Percentiles rank a stretch among this genome's conserved stretches.
Evolutionary conservation across 148 eudicot species (phyloP).

Genomic region (Hydrangea macrophylla): DNA sequence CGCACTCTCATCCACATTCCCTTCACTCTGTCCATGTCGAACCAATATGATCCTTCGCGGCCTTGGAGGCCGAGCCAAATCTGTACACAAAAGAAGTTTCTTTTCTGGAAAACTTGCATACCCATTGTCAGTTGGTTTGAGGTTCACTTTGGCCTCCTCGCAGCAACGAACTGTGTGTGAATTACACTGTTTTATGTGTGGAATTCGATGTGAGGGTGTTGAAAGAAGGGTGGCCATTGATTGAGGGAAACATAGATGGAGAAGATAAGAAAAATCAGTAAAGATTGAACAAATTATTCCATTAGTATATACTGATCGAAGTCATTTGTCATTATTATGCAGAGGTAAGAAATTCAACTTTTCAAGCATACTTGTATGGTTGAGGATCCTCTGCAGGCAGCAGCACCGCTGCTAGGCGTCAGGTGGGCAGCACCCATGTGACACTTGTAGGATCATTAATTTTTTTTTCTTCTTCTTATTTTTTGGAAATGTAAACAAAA

Average conservation of each 20-base stretch:
- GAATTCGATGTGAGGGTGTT: neutral
- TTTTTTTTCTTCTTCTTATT: too few species aligned
- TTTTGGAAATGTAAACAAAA: too few species aligned
- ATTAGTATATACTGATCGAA: too few species aligned
- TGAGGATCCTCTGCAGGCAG: too few species aligned
- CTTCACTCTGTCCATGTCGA: constrained; percentile 54
- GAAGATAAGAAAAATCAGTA: too few species aligned
- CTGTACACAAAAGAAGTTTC: neutral
- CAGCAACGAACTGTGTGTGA: constrained; percentile 17
- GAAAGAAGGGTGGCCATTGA: constrained; percentile 8
- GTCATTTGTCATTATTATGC: too few species aligned
- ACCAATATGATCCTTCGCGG: constrained; percentile 50
- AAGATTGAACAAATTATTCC: too few species aligned
- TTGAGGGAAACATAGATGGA: neutral
- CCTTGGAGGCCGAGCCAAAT: constrained; percentile 32
- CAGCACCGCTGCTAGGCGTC: too few species aligned
- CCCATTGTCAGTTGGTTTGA: constrained; percentile 5
- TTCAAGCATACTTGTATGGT: too few species aligned
- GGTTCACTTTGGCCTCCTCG: constrained; percentile 7
- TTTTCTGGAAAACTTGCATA: constrained; percentile 18
- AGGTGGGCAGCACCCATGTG: too few species aligned
- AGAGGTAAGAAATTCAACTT: too few species aligned
- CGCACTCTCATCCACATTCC: constrained; percentile 43
- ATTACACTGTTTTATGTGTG: neutral
- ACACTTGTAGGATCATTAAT: too few species aligned